Conservation (phyloP, 208 protist genomes). For the Leishmania guyanensis region DNA sequence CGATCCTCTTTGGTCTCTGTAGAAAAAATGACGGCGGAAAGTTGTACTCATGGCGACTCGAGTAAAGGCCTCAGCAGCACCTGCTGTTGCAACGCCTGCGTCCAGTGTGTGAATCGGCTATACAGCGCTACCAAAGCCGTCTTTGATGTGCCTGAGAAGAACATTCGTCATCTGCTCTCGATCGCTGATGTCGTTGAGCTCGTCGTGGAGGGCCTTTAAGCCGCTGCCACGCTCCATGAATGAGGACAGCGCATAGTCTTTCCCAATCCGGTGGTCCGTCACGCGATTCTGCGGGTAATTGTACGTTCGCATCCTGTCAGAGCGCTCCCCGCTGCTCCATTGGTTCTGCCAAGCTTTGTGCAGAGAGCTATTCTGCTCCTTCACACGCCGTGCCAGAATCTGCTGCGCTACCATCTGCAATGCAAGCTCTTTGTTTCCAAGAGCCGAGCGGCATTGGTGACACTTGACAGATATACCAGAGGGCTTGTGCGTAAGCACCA, state of each 20-base stretch:
- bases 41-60: not conserved
- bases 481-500: constrained; percentile 84
- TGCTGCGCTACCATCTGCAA: constrained; percentile 89
- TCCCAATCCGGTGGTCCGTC: constrained; percentile 88
- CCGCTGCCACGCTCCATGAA: constrained; percentile 82
- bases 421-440: constrained; percentile 89
- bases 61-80: not conserved
- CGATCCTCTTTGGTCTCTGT: not conserved
- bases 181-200: constrained; percentile 79
- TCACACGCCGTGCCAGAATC: constrained; percentile 60
- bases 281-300: constrained; percentile 91
- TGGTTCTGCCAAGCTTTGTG: constrained; percentile 81
- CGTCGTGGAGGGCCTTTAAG: constrained; percentile 72
- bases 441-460: constrained; percentile 85
- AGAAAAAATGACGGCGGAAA: not conserved
- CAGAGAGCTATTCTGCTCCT: constrained; percentile 75
- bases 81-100: not conserved
- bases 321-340: constrained; percentile 89
- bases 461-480: constrained; percentile 92
- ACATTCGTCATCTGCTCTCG: constrained; percentile 56
- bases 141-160: constrained; percentile 78
- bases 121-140: constrained; percentile 58
- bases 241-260: constrained; percentile 71
- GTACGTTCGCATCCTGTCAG: constrained; percentile 92
- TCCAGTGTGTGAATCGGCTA: constrained; percentile 16